phyloP scores from a whole-genome alignment of 345 rosid genomes.

The Ceriops decandra region DNA sequence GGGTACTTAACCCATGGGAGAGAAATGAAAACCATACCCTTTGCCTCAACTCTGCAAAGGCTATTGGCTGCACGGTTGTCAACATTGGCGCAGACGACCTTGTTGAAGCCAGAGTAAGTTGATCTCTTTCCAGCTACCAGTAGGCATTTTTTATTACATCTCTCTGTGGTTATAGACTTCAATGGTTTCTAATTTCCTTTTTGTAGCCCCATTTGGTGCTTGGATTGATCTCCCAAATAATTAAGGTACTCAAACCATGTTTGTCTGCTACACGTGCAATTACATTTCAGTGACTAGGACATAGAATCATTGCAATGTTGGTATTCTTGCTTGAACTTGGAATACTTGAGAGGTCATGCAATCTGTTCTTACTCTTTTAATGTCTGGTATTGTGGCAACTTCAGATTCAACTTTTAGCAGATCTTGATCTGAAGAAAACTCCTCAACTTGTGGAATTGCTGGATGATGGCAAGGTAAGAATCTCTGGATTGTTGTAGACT shows the following conservation, averaged over 20 bases:
- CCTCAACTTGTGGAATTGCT: constrained; percentile 90
- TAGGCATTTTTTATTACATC: constrained; percentile 1
- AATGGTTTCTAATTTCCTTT: constrained; percentile 17
- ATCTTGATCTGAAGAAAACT: constrained; percentile 91
- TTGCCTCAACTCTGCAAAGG: constrained; percentile 96
- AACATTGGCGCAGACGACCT: constrained; percentile 95
- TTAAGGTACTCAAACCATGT: constrained; percentile 60
- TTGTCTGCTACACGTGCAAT: constrained; percentile 2
- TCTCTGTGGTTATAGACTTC: constrained; percentile 13
- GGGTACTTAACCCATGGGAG: constrained; percentile 88
- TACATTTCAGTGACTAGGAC: neutral
- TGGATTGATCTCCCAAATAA: constrained; percentile 95
- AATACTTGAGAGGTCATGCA: neutral
- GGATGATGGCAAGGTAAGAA: constrained; percentile 67
- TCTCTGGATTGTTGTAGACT: neutral
- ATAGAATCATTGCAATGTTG: constrained; percentile 3
- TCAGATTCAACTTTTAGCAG: constrained; percentile 94
- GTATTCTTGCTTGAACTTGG: neutral
- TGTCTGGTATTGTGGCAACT: constrained; percentile 8
- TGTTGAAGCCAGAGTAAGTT: constrained; percentile 90
- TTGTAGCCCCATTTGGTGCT: constrained; percentile 90
- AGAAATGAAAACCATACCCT: constrained; percentile 98
- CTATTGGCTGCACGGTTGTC: constrained; percentile 98
- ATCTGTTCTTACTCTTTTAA: neutral
- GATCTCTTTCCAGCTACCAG: neutral